Base-by-base conservation (phyloP, 805 yeast genomes). In the Saturnispora quitensis region DNA sequence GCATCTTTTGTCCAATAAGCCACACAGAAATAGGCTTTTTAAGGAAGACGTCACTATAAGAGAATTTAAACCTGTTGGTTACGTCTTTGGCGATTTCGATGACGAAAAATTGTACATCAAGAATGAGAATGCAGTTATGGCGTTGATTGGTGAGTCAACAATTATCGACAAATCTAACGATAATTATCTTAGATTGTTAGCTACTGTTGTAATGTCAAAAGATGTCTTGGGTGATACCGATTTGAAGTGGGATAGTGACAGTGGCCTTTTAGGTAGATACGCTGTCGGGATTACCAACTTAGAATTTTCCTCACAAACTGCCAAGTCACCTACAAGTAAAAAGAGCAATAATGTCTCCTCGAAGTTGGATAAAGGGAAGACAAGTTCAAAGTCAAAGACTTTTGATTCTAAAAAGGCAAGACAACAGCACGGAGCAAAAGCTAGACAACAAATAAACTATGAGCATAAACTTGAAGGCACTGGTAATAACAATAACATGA, bases 11-110 rank as follows among this genome's bases (percentile, higher is more conserved):
- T 44, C 51, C 45, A 5, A 51, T 44, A 52, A 71, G 48, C 84
- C 85, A 15, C 56, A 61, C 7, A 72, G 91, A 63, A 59, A 63
- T 2, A 76, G 80, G 51, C 76, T 75, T 50, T 84, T 83, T 60
- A 66, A 70, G 44, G 91, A 86, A 60, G 93, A 85, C 66, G 79
- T 83, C 13, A 65, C 72, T 22, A 68, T 81, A 56, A 78, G 77
- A 53, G 89, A 82, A 55, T 83, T 81, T 59, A 67, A 71, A 28
- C 76, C 84, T 4, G 69, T 85, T 17, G 75, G 74, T 24, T 73
- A 69, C 55, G 74, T 73, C 49, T 71, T 84, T 51, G 73, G 73
- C 48, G 90, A 84, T 61, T 84, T 83, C 57, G 71, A 81, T 56
- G 89, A 84, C 58, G 69, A 68, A 31, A 68, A 67, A 45, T 65